Base-by-base conservation (phyloP, 768 basidiomycete species). In the Piloderma croceum region DNA sequence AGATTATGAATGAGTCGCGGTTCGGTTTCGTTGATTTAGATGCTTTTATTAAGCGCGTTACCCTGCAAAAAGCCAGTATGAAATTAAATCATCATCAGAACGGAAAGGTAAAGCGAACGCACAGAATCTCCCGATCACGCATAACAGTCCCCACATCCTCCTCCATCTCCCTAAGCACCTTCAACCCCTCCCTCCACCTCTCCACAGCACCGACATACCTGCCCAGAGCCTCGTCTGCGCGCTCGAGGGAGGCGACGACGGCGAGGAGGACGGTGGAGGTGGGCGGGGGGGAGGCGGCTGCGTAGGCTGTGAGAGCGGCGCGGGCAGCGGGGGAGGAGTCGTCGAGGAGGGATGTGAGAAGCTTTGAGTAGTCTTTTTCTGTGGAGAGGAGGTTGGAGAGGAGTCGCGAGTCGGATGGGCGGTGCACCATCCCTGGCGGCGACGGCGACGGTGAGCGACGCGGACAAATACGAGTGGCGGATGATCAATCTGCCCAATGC, bases 81-180 rank as follows among this genome's bases (percentile, higher is more conserved):
- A 32, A 13, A 20, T 23, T 35, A 31, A 20, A 15, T 5, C 24
- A 25, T 10, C 12, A 35, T 34, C 9, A 32, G 31, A 31, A 34
- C 4, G n/a, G 17, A 20, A 19, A 12, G 4, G 25, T 22, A 24
- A 34, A 34, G 5, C 35, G 33, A 9, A 71, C 83, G 53, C 46
- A 89, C 88, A 90, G 69, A 47, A 91, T 90, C 51, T 90, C 87
- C 33, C 84, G 66, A 59, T 90, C 88, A 5, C 83, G 65, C 44
- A 85, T 63, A 38, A 89, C 67, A 47, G 76, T 79, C 3, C 67
- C 69, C 4, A 90, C 76, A 42, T 86, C 85, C 33, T 87, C 82
- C 59, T 90, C 86, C 39, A 83, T 65, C 7, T 64, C 64, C 54
- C 80, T 84, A 46, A 91, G 62, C 3, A 59, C 60, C 44, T 66